Evolutionary conservation across 345 rosid genomes (phyloP), one percentile per base, ranked within the genome.

Genomic region (Eucalyptus rudis): DNA sequence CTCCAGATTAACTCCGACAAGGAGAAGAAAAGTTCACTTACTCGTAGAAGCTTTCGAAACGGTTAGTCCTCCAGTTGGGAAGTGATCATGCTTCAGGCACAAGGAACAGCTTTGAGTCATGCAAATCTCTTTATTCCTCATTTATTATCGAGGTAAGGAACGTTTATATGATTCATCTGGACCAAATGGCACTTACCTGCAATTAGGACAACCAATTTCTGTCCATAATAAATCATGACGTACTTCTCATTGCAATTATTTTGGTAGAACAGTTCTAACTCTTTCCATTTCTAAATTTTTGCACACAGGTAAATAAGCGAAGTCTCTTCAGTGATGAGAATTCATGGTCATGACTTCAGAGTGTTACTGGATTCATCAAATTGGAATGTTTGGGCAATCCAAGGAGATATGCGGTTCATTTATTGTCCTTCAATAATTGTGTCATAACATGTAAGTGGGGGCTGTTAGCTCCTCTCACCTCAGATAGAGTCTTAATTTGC

Each of bases 11-110:
- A 96, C 96, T 79, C 98, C 99, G 52, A 97, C 96, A 52, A 91
- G 98, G 90, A 95, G 92, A 91, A 94, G 95, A 89, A 97, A 96
- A 92, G 99, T 98, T 87, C 92, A 92, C 89, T 89, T 97, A 89
- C 95, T 98, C 12, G 95, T 96, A 6, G 97, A 97, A 92, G 99
- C 99, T 68, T 98, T 98, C 85, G 99, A 98, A 94, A 89, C 96
- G 9, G 94, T 97, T 76, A 94, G 91, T 64, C 97, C 98, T 51
- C 89, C 94, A 86, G 88, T 89, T 45, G 91, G 91, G 90, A 91
- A 88, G 59, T 88, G 88, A 89, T 29, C 52, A 84, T 88, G 27
- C 54, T 66, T 62, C 89, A 71, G 89, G 62, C 86, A 47, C 56
- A 31, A 52, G 66, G 87, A 80, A 88, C 90, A 88, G 80, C 87